A percentile compares a stretch with the other conserved stretches of the same genome.
Evolutionary conservation across 2,329 filamentous ascomycete genomes (phyloP).

Genomic region (Fusarium irregulare): DNA sequence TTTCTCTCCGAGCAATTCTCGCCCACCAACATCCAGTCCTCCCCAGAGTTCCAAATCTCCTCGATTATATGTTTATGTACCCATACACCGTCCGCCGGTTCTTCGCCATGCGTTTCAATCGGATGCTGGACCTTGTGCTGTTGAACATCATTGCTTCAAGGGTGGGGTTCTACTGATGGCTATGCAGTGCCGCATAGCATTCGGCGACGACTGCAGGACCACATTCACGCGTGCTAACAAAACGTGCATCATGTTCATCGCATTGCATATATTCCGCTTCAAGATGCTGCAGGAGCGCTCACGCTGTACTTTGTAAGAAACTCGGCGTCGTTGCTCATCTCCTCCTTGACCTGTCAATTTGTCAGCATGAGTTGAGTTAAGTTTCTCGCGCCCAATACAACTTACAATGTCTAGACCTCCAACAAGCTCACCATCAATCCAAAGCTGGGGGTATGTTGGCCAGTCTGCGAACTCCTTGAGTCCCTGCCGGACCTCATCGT

Average conservation of each 20-base stretch:
- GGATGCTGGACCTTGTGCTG: conserved; percentile 4
- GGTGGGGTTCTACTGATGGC: conserved; percentile 1
- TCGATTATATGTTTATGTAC: neutral
- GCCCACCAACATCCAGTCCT: neutral
- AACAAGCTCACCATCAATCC: conserved; percentile 89
- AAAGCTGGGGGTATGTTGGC: conserved; percentile 97
- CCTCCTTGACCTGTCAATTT: conserved; percentile 82
- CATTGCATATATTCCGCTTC: conserved; percentile 35
- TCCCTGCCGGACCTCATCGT: conserved; percentile 96
- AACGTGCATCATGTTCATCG: conserved; percentile 16
- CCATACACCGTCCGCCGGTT: neutral
- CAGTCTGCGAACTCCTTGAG: conserved; percentile 98
- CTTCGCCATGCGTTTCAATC: neutral
- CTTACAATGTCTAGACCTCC: conserved; percentile 96
- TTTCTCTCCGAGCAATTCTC: neutral
- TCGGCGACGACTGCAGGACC: conserved; percentile 1
- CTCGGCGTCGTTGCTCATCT: conserved; percentile 83
- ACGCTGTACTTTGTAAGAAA: conserved; percentile 83
- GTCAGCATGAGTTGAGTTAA: conserved; percentile 35
- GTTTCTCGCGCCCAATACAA: conserved; percentile 26
- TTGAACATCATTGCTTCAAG: conserved; percentile 1
- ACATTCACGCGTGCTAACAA: conserved; percentile 22
- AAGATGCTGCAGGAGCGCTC: conserved; percentile 55
- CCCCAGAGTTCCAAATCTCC: conserved; percentile 3
- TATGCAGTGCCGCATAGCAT: conserved; percentile 6